Percentiles rank a stretch among this genome's conserved stretches.
phyloP scores from a whole-genome alignment of 225 moss, liverwort and hornwort genomes.

The Bryum argenteum region DNA sequence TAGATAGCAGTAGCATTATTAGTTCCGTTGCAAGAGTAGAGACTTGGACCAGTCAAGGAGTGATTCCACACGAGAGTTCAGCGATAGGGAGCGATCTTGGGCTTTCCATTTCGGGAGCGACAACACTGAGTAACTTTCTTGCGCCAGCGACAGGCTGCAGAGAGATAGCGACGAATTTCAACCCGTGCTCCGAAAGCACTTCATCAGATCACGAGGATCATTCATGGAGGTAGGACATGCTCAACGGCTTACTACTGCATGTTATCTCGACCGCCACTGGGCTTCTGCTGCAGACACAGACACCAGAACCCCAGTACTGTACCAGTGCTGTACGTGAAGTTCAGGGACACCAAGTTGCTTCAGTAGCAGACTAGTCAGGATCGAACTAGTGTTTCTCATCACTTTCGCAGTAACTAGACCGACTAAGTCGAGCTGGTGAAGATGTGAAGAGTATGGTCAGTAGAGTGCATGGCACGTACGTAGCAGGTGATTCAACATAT shows the following conservation, averaged over 20 bases:
- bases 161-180: conserved; percentile 28
- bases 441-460: not conserved
- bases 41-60: conserved; percentile 5
- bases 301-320: not conserved
- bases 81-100: conserved; percentile 27
- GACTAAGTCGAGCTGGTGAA: no score
- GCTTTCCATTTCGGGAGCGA: conserved; percentile 23
- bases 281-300: conserved; percentile 2
- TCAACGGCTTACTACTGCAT: conserved; percentile 1
- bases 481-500: not conserved
- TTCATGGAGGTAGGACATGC: conserved; percentile 34
- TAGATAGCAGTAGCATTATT: conserved; percentile 21
- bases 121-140: conserved; percentile 16
- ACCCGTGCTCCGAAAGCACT: conserved; percentile 29
- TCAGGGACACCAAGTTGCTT: not conserved
- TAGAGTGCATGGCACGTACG: not conserved
- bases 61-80: not conserved
- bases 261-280: not conserved
- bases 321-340: not conserved
- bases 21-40: conserved; percentile 8
- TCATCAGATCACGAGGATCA: conserved; percentile 35
- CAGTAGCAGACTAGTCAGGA: not conserved
- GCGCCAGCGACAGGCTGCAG: conserved; percentile 15
- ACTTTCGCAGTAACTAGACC: no score
- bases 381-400: not conserved